These are phyloP conservation scores for Lactarius hengduanensis DNA, from an alignment of 768 basidiomycete genomes.

Conservation along the genomic window DNA sequence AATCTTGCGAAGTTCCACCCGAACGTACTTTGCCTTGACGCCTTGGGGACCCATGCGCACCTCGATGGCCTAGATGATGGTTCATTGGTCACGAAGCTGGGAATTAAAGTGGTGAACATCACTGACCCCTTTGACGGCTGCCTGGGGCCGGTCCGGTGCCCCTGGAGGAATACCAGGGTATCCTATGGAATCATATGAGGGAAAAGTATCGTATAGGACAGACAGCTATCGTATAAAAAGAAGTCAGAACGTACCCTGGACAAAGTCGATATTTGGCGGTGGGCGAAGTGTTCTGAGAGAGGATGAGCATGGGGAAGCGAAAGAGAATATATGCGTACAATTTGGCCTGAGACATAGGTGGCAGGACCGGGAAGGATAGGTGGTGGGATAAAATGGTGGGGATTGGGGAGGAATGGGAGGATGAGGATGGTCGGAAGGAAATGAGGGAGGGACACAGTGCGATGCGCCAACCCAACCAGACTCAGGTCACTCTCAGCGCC, in stretches of 20 bases:
- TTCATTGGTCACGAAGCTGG: conserved; percentile 14
- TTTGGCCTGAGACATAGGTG: conserved; percentile 22
- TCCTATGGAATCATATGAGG: conserved; percentile 43
- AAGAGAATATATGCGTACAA: neutral
- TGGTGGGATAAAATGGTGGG: neutral
- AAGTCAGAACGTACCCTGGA: conserved; percentile 49
- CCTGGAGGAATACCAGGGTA: conserved; percentile 88
- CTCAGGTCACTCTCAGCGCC: neutral
- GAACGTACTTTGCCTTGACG: conserved; percentile 89
- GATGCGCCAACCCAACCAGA: neutral
- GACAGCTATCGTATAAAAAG: neutral
- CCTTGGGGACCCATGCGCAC: conserved; percentile 71
- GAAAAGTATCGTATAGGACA: neutral
- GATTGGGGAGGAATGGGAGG: neutral
- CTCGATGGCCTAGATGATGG: conserved; percentile 70
- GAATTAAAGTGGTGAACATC: conserved; percentile 7
- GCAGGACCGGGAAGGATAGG: neutral
- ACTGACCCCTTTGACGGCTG: conserved; percentile 81
- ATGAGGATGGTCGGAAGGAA: neutral
- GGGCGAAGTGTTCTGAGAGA: conserved; percentile 70
- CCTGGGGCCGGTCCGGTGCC: conserved; percentile 71
- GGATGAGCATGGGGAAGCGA: neutral
- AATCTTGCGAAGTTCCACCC: conserved; percentile 87
- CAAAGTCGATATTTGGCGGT: conserved; percentile 87
- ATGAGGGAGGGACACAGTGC: neutral